Evolutionary conservation across 305 asterid genomes (phyloP).

Genomic region (Petunia hybrid): DNA sequence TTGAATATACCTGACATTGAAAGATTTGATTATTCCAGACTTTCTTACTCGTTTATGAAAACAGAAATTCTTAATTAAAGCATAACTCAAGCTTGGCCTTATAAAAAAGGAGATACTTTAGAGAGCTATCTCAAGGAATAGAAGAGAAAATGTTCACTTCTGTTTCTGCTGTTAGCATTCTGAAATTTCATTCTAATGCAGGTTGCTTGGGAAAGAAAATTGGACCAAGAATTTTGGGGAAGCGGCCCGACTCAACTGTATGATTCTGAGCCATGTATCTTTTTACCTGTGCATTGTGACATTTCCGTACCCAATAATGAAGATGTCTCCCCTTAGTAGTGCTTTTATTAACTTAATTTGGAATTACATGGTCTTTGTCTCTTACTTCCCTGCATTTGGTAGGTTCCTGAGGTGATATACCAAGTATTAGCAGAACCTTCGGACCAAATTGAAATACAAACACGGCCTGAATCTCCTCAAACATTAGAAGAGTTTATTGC

Average conservation of each 20-base stretch:
- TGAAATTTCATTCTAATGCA: slow-evolving; percentile 33
- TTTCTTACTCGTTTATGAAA: background rate
- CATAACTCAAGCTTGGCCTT: background rate
- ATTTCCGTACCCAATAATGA: slow-evolving; percentile 5
- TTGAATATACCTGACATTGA: background rate
- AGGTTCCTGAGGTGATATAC: slow-evolving; percentile 93
- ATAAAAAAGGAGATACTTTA: background rate
- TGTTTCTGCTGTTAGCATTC: background rate
- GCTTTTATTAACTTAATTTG: background rate
- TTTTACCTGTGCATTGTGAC: background rate
- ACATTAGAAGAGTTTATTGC: slow-evolving; percentile 67
- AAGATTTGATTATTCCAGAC: background rate
- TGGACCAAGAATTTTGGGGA: slow-evolving; percentile 78
- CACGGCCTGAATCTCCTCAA: slow-evolving; percentile 56
- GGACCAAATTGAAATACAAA: slow-evolving; percentile 41
- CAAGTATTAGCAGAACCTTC: slow-evolving; percentile 71
- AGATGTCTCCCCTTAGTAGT: background rate
- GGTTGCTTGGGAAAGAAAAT: slow-evolving; percentile 88
- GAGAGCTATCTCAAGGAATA: background rate
- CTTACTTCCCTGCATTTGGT: slow-evolving; percentile 39
- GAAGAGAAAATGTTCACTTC: background rate
- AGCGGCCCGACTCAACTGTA: slow-evolving; percentile 68
- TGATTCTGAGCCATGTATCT: slow-evolving; percentile 30
- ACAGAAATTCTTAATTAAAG: background rate
- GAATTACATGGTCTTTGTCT: background rate